These are phyloP conservation scores for Dictyostelium brefeldianum DNA, from an alignment of 78 protist species.

Conservation along the genomic window DNA sequence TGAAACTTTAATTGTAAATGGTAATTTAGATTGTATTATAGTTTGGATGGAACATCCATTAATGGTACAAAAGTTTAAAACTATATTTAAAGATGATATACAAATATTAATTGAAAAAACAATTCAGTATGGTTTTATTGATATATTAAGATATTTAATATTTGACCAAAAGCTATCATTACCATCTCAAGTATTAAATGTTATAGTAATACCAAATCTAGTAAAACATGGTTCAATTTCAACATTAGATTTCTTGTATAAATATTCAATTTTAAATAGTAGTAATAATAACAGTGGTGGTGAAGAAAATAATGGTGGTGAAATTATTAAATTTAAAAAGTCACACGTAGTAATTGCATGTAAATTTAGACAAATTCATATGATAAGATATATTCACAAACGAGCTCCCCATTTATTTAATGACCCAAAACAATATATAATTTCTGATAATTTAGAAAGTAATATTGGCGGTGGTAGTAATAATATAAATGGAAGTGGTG, in stretches of 20 bases:
- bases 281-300: not conserved
- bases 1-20: not conserved
- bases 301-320: not conserved
- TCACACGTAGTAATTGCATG: not conserved
- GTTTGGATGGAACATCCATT: not conserved
- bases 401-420: not conserved
- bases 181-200: not conserved
- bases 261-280: not conserved
- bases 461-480: not conserved
- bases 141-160: not conserved
- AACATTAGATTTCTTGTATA: not conserved
- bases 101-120: conserved; percentile 6
- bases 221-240: conserved; percentile 6
- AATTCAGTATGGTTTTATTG: conserved; percentile 7
- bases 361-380: not conserved
- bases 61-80: not conserved
- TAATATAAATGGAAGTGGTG: not conserved
- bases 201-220: not conserved
- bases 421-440: not conserved
- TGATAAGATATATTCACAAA: not conserved
- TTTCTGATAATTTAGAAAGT: not conserved
- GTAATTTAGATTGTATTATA: not conserved
- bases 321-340: not conserved
- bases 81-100: not conserved
- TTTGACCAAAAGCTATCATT: not conserved